Conservation (phyloP, 108 stramenopile genomes). For the Pseudonitzschia delicatissima region DNA sequence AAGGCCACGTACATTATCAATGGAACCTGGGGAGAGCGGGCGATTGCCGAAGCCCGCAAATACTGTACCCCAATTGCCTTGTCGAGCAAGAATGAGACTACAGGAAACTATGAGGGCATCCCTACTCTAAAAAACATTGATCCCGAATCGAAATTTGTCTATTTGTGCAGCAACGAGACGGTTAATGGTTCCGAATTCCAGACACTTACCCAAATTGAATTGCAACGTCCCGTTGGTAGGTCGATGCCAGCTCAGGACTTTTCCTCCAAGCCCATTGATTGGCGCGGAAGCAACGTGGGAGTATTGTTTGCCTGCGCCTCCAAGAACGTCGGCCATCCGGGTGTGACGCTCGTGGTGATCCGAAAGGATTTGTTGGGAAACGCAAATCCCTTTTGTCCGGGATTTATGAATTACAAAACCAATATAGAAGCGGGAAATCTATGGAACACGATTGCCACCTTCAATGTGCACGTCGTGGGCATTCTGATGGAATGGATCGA, state of each 20-base stretch:
- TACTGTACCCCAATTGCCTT: slow-evolving; percentile 15
- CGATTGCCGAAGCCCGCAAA: slow-evolving; percentile 34
- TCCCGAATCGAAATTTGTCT: slow-evolving; percentile 31
- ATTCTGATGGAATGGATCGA: slow-evolving; percentile 46
- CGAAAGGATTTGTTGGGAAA: slow-evolving; percentile 35
- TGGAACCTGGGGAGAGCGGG: slow-evolving; percentile 37
- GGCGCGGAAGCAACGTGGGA: slow-evolving; percentile 31
- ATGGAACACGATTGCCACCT: slow-evolving; percentile 46
- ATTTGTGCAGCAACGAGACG: slow-evolving; percentile 44
- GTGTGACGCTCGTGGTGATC: slow-evolving; percentile 35
- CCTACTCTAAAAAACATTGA: slow-evolving; percentile 20
- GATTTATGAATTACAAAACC: slow-evolving; percentile 30
- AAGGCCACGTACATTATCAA: slow-evolving; percentile 39
- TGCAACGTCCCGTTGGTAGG: background rate
- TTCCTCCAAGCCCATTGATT: slow-evolving; percentile 40
- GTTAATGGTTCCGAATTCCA: slow-evolving; percentile 39
- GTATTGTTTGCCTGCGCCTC: slow-evolving; percentile 47
- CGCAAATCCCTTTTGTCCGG: slow-evolving; percentile 25
- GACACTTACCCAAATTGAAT: slow-evolving; percentile 24
- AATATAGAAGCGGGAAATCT: slow-evolving; percentile 36
- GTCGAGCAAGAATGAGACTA: background rate
- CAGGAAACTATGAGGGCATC: background rate
- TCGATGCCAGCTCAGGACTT: slow-evolving; percentile 14
- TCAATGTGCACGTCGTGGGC: slow-evolving; percentile 42
- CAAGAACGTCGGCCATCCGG: slow-evolving; percentile 52